Base-by-base conservation (phyloP, 805 yeast genomes). In the Candida krabiensis region DNA sequence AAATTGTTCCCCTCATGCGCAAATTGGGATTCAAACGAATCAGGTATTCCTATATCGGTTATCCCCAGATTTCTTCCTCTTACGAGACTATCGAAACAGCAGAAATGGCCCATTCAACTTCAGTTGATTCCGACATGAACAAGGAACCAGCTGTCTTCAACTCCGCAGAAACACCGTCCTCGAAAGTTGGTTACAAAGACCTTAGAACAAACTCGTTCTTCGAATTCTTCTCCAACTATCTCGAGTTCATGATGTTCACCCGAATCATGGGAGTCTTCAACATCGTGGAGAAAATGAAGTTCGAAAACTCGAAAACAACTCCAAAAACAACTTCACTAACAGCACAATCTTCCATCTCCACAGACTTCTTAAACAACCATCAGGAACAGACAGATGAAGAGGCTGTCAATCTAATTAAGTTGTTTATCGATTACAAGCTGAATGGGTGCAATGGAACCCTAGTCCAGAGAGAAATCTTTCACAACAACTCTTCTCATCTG, bases 381-480 rank as follows among this genome's bases (percentile, higher is more conserved):
- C 14, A 18, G 15, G 18, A 26, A 12, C 6, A 23, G 9, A 21
- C 33, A 16, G 47, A 44, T 19, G 15, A 28, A 3, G 55, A 52
- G 16, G 43, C 47, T 4, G 15, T 58, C 5, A 37, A 46, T 4
- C 33, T 61, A 22, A 41, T 55, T 19, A 56, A 55, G 29, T 40
- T 57, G n/a, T 60, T 61, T 41, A 42, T 62, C 19, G 63, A 59
- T 36, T 61, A 61, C 43, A 60, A 60, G 39, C 28, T 56, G 31
- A 47, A 55, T 36, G 63, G 64, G 1, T 36, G 45, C 17, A 19
- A 43, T 15, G 60, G 62, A 8, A 28, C 38, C 9, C 17, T 50
- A n/a, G 53, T 54, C 9, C 50, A 41, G 28, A 17, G 40, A 14
- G 41, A 44, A 27, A 37, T 47, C 8, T 39, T 46, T 8, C 30